These are phyloP conservation scores for Helianthus annuus DNA, from an alignment of 129 eudicot genomes.

Conservation along the genomic window DNA sequence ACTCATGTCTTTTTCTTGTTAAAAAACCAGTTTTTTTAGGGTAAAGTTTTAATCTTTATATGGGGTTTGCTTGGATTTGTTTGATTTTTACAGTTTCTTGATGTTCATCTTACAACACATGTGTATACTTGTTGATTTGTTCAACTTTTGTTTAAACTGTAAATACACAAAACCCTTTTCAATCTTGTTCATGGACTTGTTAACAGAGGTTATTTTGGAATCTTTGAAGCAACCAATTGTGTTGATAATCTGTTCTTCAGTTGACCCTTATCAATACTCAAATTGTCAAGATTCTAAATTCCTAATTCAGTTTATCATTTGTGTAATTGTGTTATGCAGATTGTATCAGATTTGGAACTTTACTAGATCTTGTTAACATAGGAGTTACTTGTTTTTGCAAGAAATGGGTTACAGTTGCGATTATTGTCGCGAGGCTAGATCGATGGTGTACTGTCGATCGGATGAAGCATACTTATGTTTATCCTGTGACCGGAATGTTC, in stretches of 20 bases:
- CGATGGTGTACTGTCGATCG: conserved; percentile 87
- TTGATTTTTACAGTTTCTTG: conserved; percentile 5
- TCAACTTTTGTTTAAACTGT: conserved; percentile 11
- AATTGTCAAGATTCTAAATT: conserved; percentile 23
- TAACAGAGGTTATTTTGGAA: conserved; percentile 11
- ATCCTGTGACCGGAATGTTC: conserved; percentile 86
- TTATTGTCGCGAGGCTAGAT: conserved; percentile 78
- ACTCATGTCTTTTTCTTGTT: no score
- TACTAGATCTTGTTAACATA: not conserved
- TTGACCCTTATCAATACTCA: conserved; percentile 18
- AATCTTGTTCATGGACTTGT: conserved; percentile 9
- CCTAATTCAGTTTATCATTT: conserved; percentile 11
- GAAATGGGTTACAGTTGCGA: no score
- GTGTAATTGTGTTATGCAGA: conserved; percentile 31
- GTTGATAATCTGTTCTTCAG: conserved; percentile 22
- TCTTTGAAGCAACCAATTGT: conserved; percentile 1
- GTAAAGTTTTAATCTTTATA: conserved; percentile 1
- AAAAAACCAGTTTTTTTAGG: not conserved
- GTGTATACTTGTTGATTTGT: not conserved
- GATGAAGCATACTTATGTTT: conserved; percentile 92
- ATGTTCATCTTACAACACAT: not conserved
- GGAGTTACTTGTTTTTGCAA: conserved; percentile 39
- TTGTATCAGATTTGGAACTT: conserved; percentile 12
- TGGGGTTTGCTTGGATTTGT: not conserved
- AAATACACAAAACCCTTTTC: conserved; percentile 15